These are phyloP conservation scores for Colletotrichum lini DNA, from an alignment of 2,329 filamentous ascomycete species.

Conservation along the genomic window DNA sequence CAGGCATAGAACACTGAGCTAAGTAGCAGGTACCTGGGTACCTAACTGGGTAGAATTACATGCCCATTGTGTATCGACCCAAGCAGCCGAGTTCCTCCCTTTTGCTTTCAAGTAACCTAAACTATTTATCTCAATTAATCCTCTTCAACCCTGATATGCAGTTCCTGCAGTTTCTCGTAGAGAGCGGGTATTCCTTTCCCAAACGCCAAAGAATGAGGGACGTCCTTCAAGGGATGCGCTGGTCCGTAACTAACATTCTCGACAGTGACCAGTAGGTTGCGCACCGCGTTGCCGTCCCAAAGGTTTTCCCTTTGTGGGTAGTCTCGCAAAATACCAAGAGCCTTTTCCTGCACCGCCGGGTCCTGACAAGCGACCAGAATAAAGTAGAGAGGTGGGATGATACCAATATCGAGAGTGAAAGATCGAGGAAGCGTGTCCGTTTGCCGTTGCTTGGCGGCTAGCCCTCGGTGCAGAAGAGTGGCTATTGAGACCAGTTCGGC, in stretches of 20 bases:
- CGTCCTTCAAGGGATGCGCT: conserved; percentile 13
- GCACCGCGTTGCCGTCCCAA: conserved; percentile 27
- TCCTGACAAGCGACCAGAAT: conserved; percentile 26
- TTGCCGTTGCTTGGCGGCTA: conserved; percentile 17
- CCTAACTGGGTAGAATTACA: conserved; percentile 49
- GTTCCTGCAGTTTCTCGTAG: conserved; percentile 27
- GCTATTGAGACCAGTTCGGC: conserved; percentile 26
- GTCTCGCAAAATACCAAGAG: conserved; percentile 25
- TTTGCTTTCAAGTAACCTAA: neutral
- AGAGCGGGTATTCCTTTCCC: conserved; percentile 30
- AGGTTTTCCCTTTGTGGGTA: conserved; percentile 28
- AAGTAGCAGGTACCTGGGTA: no score
- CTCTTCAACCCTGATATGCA: conserved; percentile 10
- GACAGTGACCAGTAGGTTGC: conserved; percentile 27
- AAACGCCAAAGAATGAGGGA: conserved; percentile 18
- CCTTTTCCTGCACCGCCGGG: conserved; percentile 11
- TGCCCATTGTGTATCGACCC: neutral
- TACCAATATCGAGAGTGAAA: conserved; percentile 35
- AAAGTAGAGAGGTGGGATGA: conserved; percentile 31
- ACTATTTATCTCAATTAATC: neutral
- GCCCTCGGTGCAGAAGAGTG: conserved; percentile 16
- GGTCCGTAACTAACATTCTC: conserved; percentile 15
- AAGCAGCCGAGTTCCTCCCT: no score
- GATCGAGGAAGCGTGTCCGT: conserved; percentile 15
- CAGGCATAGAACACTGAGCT: no score